Conservation (phyloP, 2,329 filamentous ascomycete species). For the Periconia sp. region DNA sequence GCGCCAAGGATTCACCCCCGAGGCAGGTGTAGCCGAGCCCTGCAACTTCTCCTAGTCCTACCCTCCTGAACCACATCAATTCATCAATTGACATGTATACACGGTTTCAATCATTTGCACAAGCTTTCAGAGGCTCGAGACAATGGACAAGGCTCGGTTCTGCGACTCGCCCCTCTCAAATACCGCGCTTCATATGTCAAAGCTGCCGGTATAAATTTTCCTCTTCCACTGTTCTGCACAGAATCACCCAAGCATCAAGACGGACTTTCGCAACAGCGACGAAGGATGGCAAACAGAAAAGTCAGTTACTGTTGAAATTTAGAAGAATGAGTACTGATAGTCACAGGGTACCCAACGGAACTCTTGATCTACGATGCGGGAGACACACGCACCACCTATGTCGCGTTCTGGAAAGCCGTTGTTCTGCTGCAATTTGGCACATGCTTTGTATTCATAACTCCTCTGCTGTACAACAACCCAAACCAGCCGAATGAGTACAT, state of each 20-base stretch:
- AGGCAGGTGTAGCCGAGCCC: slow-evolving; percentile 25
- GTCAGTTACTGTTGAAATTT: slow-evolving; percentile 12
- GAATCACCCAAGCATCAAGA: slow-evolving; percentile 15
- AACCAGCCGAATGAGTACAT: slow-evolving; percentile 34
- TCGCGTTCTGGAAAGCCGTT: slow-evolving; percentile 41
- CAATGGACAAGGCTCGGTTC: slow-evolving; percentile 5
- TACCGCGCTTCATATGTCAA: slow-evolving; percentile 24
- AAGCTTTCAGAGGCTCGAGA: slow-evolving; percentile 20
- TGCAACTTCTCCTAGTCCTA: slow-evolving; percentile 12
- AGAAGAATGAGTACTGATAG: background rate
- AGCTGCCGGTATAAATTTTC: slow-evolving; percentile 36
- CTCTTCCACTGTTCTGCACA: slow-evolving; percentile 24
- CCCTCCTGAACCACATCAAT: background rate
- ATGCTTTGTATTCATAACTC: slow-evolving; percentile 33
- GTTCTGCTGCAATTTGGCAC: slow-evolving; percentile 39
- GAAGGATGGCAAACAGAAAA: slow-evolving; percentile 23
- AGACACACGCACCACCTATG: slow-evolving; percentile 36
- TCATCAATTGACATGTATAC: slow-evolving; percentile 28
- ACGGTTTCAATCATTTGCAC: slow-evolving; percentile 21
- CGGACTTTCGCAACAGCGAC: slow-evolving; percentile 10
- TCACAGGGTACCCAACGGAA: slow-evolving; percentile 24
- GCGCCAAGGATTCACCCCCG: slow-evolving; percentile 18
- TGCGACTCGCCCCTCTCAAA: slow-evolving; percentile 3
- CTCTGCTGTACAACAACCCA: slow-evolving; percentile 35
- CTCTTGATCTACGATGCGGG: slow-evolving; percentile 43